Evolutionary conservation across 305 asterid genomes (phyloP).

Genomic region (Striga hermonthica): DNA sequence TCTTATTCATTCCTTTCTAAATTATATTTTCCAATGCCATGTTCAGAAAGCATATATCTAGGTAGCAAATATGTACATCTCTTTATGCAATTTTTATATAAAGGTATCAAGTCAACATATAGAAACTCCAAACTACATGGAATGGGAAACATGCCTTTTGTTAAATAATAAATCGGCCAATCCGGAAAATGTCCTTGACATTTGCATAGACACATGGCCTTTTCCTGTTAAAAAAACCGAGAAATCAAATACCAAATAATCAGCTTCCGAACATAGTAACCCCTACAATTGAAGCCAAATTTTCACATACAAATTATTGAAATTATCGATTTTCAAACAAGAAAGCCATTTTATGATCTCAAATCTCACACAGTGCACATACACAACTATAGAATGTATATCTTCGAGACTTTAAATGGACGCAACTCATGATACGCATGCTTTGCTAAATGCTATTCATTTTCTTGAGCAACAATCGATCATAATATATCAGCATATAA

Average conservation of each 20-base stretch:
- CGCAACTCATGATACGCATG: not conserved
- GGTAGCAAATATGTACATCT: not conserved
- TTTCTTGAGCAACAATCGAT: conserved; percentile 10
- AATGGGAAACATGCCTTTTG: conserved; percentile 49
- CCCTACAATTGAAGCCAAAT: not conserved
- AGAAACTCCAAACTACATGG: conserved; percentile 15
- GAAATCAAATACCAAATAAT: conserved; percentile 19
- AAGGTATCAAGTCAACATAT: conserved; percentile 20
- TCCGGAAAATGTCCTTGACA: conserved; percentile 63
- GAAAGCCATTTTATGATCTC: conserved; percentile 13
- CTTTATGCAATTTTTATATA: not conserved
- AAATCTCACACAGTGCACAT: not conserved
- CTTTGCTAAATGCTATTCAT: conserved; percentile 5
- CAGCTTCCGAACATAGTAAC: not conserved
- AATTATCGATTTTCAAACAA: conserved; percentile 7
- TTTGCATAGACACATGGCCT: conserved; percentile 54
- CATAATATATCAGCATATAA: not conserved
- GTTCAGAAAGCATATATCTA: not conserved
- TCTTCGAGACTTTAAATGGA: not conserved
- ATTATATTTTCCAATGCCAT: not conserved
- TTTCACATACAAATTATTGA: conserved; percentile 1
- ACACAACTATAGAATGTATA: conserved; percentile 1
- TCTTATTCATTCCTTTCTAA: too few species aligned
- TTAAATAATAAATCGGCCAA: conserved; percentile 61
- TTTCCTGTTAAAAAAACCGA: conserved; percentile 45